Evolutionary conservation across 306 rosid genomes (phyloP).

Genomic region (Abrus precatorius): DNA sequence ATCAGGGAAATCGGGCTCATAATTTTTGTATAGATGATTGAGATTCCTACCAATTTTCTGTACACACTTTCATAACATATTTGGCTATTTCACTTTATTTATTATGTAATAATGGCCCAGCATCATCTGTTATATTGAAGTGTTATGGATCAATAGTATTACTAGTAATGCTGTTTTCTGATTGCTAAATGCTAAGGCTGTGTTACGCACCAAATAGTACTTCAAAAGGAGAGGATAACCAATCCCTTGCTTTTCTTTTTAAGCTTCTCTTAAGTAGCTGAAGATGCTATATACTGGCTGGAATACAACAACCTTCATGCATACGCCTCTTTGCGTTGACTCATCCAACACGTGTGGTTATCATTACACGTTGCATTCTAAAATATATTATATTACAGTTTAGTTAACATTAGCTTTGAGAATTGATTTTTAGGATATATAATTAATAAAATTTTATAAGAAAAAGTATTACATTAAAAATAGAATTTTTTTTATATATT

Average conservation of each 20-base stretch:
- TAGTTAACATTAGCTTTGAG: too few species aligned
- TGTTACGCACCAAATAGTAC: neutral
- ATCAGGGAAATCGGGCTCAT: constrained; percentile 40
- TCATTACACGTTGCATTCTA: neutral
- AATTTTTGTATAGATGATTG: constrained; percentile 48
- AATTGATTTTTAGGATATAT: too few species aligned
- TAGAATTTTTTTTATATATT: too few species aligned
- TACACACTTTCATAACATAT: constrained; percentile 27
- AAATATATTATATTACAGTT: too few species aligned
- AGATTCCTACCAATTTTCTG: constrained; percentile 50
- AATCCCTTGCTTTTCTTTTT: neutral
- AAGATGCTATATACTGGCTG: neutral
- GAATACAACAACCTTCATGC: neutral
- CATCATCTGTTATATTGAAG: constrained; percentile 42
- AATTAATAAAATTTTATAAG: too few species aligned
- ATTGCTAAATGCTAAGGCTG: neutral
- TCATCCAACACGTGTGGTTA: neutral
- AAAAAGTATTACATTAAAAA: too few species aligned
- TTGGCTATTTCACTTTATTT: constrained; percentile 23
- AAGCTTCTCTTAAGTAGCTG: neutral
- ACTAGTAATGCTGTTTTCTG: neutral
- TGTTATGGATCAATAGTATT: neutral
- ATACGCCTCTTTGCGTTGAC: neutral
- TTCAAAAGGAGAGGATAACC: neutral
- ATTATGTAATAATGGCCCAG: constrained; percentile 53